Base-by-base conservation (phyloP, 768 basidiomycete genomes). In the Boletus sensibilis region DNA sequence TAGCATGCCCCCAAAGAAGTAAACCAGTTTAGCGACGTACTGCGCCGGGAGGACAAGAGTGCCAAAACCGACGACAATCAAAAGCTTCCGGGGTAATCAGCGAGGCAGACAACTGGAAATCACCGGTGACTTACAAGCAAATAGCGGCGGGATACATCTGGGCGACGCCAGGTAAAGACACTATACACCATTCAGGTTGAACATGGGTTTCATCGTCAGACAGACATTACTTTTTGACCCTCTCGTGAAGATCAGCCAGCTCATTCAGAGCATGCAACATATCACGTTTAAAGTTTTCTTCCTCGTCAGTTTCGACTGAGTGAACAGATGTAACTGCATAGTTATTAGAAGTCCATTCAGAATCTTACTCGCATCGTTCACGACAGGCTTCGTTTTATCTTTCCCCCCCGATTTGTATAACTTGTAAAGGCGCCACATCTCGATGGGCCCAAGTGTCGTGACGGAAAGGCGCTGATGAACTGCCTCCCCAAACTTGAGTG, bases 121-220 rank as follows among this genome's bases (percentile, higher is more conserved):
- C 18, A 21, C 37, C 25, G 41, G 31, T 44, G 8, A 55, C 79
- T 60, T 63, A 86, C 86, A 34, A 74, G 50, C 21, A 69, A 74
- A 65, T 85, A 88, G 35, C 72, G 65, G 20, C 61, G 62, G 7
- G 86, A 86, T 12, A 79, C 76, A 5, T 72, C 58, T 5, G 84
- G 81, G 46, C 76, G 74, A 27, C 85, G 79, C 87, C 87, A 88
- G n/a, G 83, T 78, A 61, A 86, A 82, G n/a, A 86, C 75, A 61
- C 87, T 88, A 48, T 3, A 25, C 25, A 31, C 25, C 31, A 45
- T 25, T 64, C 48, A 60, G 56, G 42, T 23, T 38, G 21, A 29
- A 31, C 34, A 46, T 20, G 5, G 48, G 20, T 12, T 34, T 53
- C 27, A 21, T 42, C 11, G 14, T 41, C 53, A 41, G 20, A 45